Percentiles rank a stretch among this genome's conserved stretches.
These are phyloP conservation scores for Boletus edulis DNA, from an alignment of 768 basidiomycete species.

Conservation along the genomic window DNA sequence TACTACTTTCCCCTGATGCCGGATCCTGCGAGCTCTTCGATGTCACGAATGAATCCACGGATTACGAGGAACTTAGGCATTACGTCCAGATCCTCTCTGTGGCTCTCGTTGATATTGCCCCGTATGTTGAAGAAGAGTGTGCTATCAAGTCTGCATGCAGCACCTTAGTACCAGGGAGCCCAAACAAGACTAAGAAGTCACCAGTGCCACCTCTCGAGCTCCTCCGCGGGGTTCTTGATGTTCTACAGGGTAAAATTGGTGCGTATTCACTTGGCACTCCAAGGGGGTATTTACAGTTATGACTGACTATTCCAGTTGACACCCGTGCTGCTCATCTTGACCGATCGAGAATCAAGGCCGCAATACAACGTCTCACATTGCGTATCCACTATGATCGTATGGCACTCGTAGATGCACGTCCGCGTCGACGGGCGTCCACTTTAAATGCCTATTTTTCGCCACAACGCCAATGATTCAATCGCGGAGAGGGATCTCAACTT, in stretches of 20 bases:
- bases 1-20: conserved; percentile 45
- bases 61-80: conserved; percentile 60
- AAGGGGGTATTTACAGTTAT: not conserved
- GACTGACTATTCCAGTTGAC: conserved; percentile 46
- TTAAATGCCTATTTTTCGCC: conserved; percentile 31
- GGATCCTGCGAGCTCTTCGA: conserved; percentile 49
- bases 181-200: conserved; percentile 30
- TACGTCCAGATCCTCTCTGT: conserved; percentile 56
- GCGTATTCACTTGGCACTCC: conserved; percentile 21
- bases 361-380: conserved; percentile 61
- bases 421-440: conserved; percentile 22
- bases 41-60: conserved; percentile 48
- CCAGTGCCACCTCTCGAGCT: conserved; percentile 45
- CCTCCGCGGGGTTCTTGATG: conserved; percentile 47
- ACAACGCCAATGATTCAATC: conserved; percentile 13
- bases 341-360: conserved; percentile 70
- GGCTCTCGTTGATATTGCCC: conserved; percentile 56
- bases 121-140: conserved; percentile 52
- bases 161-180: conserved; percentile 18
- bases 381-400: conserved; percentile 61
- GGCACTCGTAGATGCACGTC: conserved; percentile 27
- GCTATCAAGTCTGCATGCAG: conserved; percentile 6
- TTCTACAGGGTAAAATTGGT: conserved; percentile 63
- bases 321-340: conserved; percentile 74
- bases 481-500: not conserved